Conservation (phyloP, 306 rosid genomes). For the Cyclanthera cordifolia region DNA sequence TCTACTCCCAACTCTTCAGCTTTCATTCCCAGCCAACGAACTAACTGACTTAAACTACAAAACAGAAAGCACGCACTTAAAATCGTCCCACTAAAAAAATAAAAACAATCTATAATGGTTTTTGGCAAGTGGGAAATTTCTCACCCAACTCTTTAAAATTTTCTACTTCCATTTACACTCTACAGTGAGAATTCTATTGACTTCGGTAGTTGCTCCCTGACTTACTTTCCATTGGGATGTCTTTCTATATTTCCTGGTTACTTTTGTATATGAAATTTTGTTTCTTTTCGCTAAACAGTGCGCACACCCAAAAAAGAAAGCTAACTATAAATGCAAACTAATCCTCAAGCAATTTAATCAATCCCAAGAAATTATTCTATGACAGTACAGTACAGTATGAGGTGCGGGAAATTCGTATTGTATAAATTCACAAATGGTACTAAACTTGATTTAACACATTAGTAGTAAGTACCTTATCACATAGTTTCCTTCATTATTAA, state of each 20-base stretch:
- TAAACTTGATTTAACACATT: background rate
- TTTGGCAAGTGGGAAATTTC: background rate
- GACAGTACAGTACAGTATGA: background rate
- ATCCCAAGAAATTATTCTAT: background rate
- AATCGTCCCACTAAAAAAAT: background rate
- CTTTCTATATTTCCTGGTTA: background rate
- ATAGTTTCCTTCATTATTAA: slow-evolving; percentile 67
- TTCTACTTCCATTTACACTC: background rate
- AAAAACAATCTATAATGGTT: slow-evolving; percentile 1
- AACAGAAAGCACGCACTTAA: slow-evolving; percentile 12
- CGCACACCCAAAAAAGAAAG: background rate
- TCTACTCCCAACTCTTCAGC: slow-evolving; percentile 95
- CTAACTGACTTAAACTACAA: slow-evolving; percentile 79
- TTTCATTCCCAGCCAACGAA: slow-evolving; percentile 89
- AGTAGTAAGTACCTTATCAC: slow-evolving; percentile 56
- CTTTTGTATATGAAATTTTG: background rate
- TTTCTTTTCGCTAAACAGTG: background rate
- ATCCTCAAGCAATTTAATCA: background rate
- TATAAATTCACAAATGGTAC: background rate
- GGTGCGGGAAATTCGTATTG: background rate
- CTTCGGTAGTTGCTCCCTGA: background rate
- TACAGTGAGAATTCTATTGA: background rate
- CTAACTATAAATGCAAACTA: background rate
- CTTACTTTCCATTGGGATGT: background rate
- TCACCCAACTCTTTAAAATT: background rate